Evolutionary conservation across 495 filamentous ascomycete genomes (phyloP).

Genomic region (Astrothelium macrocarpum): DNA sequence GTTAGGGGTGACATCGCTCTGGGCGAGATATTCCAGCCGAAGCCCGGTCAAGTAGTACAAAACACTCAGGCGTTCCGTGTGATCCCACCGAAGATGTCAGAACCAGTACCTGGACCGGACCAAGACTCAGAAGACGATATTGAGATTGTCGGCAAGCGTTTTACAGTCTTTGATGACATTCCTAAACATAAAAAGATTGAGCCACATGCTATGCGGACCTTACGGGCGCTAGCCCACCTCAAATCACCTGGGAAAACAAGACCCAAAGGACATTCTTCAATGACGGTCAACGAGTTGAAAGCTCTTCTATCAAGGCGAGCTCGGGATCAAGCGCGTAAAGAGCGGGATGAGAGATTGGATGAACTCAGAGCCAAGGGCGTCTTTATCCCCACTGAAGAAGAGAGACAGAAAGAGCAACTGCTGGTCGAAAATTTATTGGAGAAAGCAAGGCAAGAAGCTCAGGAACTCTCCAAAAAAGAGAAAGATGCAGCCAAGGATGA

Average conservation of each 20-base stretch:
- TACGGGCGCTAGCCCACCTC: constrained; percentile 67
- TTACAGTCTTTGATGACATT: constrained; percentile 61
- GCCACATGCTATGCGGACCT: constrained; percentile 51
- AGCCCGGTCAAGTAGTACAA: constrained; percentile 32
- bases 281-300: constrained; percentile 64
- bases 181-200: constrained; percentile 49
- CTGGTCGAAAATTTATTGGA: constrained; percentile 82
- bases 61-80: background rate
- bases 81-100: background rate
- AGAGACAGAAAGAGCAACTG: constrained; percentile 66
- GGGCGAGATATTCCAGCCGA: constrained; percentile 15
- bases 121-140: constrained; percentile 60
- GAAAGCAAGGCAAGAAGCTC: constrained; percentile 68
- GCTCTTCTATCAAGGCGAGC: constrained; percentile 56
- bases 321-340: constrained; percentile 66
- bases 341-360: constrained; percentile 69
- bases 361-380: constrained; percentile 70
- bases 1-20: constrained; percentile 10
- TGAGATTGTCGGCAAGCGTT: constrained; percentile 44
- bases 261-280: constrained; percentile 35
- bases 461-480: constrained; percentile 69
- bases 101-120: constrained; percentile 9
- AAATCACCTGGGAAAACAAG: constrained; percentile 50
- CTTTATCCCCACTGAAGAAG: constrained; percentile 74
- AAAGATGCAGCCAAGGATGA: constrained; percentile 57